Evolutionary conservation across 2,329 filamentous ascomycete genomes (phyloP), one percentile per base, ranked within the genome.

Genomic region (Tolypocladium album): DNA sequence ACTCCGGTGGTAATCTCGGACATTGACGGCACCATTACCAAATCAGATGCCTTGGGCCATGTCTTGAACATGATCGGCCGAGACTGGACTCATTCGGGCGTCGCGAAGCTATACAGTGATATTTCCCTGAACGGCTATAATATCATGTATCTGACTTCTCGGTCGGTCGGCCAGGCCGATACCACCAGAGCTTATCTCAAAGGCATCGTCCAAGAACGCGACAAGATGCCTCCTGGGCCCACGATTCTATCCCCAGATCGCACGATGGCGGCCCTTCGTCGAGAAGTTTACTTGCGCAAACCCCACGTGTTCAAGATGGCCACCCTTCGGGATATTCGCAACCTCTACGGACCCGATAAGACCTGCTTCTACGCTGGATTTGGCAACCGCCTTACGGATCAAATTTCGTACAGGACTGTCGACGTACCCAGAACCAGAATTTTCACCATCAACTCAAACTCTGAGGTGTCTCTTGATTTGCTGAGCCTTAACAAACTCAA

Each of bases 231-330:
- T 0, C 88, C 88, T 65, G 94, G 95, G 0, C 94, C 94, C 0
- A 95, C 95, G 0, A 97, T 99, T 64, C 86, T 97, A 74, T 96
- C 90, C 42, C 95, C 94, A 0, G 94, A 99, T 73, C 84, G 94
- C 59, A 97, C 92, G 1, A 95, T 97, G 76, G 92, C 95, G 9
- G 95, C 94, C 0, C 76, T 99, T 38, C 83, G 94, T 60, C 86
- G 94, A 56, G 94, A 99, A 72, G 85, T 99, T 7, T 99, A 99
- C 71, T 81, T 99, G 34, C 86, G 94, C 58, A 97, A 99, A 72
- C 95, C 94, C 0, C 92, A 99, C 70, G 91, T 99, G 9, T 99
- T 99, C 84, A 99, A 99, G 76, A 99, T 99, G 95, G 92, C 94
- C 2, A 99, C 94, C 64, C 78, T 99, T 24, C 87, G 94, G 47